These are phyloP conservation scores for Cryptococcus neoformans DNA, from an alignment of 1,284 basidiomycete genomes.

Conservation along the genomic window DNA sequence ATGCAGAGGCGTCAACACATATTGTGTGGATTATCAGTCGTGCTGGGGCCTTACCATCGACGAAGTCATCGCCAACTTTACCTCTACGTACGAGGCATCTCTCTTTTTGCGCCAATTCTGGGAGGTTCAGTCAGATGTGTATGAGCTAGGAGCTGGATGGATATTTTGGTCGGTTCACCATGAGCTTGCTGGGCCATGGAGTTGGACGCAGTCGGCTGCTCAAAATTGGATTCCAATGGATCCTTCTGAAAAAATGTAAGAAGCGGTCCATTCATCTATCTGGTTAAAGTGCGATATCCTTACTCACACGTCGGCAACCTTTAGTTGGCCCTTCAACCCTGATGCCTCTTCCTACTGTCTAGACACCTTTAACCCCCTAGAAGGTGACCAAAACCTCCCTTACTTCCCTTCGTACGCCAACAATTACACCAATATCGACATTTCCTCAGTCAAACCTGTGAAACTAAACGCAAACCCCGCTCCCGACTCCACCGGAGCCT, in stretches of 20 bases:
- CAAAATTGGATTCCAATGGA: slow-evolving; percentile 39
- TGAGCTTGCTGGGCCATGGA: slow-evolving; percentile 32
- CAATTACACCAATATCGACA: slow-evolving; percentile 19
- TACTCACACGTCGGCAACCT: no score
- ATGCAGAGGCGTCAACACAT: slow-evolving; percentile 25
- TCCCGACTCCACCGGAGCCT: not conserved
- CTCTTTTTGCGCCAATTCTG: slow-evolving; percentile 34
- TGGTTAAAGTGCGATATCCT: not conserved
- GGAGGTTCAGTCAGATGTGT: slow-evolving; percentile 36
- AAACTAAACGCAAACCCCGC: not conserved
- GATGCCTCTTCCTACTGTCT: slow-evolving; percentile 18
- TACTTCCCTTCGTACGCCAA: slow-evolving; percentile 21
- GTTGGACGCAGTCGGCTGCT: slow-evolving; percentile 28
- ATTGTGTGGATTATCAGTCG: slow-evolving; percentile 33
- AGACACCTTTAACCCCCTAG: slow-evolving; percentile 19
- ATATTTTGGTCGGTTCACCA: slow-evolving; percentile 32
- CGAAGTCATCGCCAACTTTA: slow-evolving; percentile 24
- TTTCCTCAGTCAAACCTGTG: slow-evolving; percentile 8
- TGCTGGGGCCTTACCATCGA: slow-evolving; percentile 22
- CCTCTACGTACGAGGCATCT: slow-evolving; percentile 20
- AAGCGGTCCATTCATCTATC: not conserved
- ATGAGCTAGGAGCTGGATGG: slow-evolving; percentile 39
- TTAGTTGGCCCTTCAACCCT: slow-evolving; percentile 23
- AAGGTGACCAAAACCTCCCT: slow-evolving; percentile 26
- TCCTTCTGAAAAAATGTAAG: slow-evolving; percentile 30